Percentiles rank a stretch among this genome's conserved stretches.
phyloP scores from a whole-genome alignment of 768 basidiomycete genomes.

The Termitomyces sp. region DNA sequence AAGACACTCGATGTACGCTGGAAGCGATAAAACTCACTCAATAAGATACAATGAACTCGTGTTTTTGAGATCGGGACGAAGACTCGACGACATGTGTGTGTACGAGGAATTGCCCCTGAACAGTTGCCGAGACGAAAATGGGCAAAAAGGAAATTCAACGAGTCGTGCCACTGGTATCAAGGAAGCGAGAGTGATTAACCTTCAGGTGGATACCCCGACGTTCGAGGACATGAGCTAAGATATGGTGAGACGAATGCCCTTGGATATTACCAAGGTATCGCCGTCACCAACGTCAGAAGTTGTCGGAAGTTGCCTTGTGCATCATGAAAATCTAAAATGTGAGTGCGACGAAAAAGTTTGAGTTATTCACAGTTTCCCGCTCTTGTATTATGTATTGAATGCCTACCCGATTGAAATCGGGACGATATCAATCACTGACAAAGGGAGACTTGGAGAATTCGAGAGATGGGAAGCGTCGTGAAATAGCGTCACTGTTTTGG shows the following conservation, averaged over 20 bases:
- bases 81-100: not conserved
- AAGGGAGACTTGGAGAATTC: no score
- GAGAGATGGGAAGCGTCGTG: no score
- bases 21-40: not conserved
- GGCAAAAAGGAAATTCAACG: not conserved
- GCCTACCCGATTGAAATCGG: not conserved
- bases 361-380: not conserved
- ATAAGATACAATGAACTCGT: not conserved
- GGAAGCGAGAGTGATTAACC: not conserved
- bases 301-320: not conserved
- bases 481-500: not conserved
- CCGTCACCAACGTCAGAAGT: not conserved
- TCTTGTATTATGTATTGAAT: not conserved
- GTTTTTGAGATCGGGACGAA: not conserved
- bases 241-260: not conserved
- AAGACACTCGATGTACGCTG: not conserved
- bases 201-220: not conserved
- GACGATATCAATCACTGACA: not conserved
- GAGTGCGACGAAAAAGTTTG: not conserved
- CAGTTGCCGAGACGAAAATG: not conserved
- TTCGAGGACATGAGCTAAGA: not conserved
- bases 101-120: not conserved
- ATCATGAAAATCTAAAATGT: not conserved
- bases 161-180: not conserved
- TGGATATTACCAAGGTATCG: not conserved